Base-by-base conservation (phyloP, 495 filamentous ascomycete genomes). In the Durotheca rogersii region DNA sequence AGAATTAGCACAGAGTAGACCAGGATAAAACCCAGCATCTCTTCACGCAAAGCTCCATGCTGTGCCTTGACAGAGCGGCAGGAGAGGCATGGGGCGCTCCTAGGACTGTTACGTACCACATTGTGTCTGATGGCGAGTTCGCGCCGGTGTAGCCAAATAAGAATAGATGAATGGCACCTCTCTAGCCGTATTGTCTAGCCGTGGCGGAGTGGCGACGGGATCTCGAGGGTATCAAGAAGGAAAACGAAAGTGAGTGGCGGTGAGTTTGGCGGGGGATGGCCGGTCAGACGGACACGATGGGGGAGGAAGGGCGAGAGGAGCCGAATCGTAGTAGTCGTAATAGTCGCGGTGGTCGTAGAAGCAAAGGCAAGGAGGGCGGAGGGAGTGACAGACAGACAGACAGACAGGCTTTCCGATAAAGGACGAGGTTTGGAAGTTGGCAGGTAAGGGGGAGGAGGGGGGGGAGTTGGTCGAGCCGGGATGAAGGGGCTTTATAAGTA, bases 201-300 rank as follows among this genome's bases (percentile, higher is more conserved):
- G 23, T 33, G 27, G 31, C 27, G 15, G 18, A 39, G 15, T 20
- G 25, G 7, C 42, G 5, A 35, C 14, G 39, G 49, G 55, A 44
- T 58, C 53, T 58, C 55, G 49, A 27, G 23, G 23, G 23, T 27
- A 27, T 27, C 23, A n/a, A n/a, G 23, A 53, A 20, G 31, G 30
- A 45, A 49, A 53, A 50, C 48, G 44, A 58, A 53, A 53, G 42
- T 48, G 43, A 65, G 46, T 47, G 27, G 49, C 45, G 45, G 47
- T 58, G 56, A 69, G 19, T 64, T 73, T 27, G 71, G 65, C n/a
- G 67, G 60, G 42, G 33, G 36, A 42, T 10, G 45, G 34, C n/a
- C 46, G 47, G 19, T 16, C 41, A 51, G 32, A 41, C 29, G 32
- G 38, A 56, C 3, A 47, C 43, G 27, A 15, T 15, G 48, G 18